Percentiles rank a stretch among this genome's conserved stretches.
Evolutionary conservation across 257 asterid genomes (phyloP).

Genomic region (Fraxinus cuspidata): DNA sequence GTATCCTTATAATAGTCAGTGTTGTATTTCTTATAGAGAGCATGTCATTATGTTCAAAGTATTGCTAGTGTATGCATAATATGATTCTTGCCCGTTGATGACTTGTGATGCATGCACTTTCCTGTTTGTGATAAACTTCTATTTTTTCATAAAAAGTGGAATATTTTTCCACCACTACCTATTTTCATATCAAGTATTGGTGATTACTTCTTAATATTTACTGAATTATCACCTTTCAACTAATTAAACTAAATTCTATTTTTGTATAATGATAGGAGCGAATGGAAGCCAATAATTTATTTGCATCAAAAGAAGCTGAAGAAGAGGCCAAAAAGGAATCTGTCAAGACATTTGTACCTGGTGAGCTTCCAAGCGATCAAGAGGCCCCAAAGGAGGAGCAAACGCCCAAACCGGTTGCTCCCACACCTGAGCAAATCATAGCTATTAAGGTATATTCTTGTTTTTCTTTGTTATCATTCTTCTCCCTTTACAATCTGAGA

Average conservation of each 20-base stretch:
- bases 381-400: constrained; percentile 70
- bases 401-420: constrained; percentile 72
- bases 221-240: constrained; percentile 1
- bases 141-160: not conserved
- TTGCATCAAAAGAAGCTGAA: constrained; percentile 93
- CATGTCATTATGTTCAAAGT: not conserved
- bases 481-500: not conserved
- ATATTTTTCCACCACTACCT: constrained; percentile 9
- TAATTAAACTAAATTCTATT: constrained; percentile 15
- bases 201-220: constrained; percentile 11
- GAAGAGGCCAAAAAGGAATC: constrained; percentile 84
- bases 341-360: constrained; percentile 73
- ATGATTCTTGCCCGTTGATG: not conserved
- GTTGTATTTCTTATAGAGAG: constrained; percentile 5
- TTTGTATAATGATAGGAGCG: constrained; percentile 66
- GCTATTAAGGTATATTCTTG: constrained; percentile 75
- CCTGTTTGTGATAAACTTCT: constrained; percentile 6
- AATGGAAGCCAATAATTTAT: constrained; percentile 71
- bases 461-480: constrained; percentile 7
- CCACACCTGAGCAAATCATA: constrained; percentile 92
- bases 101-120: not conserved
- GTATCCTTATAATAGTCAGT: too few relatives aligned
- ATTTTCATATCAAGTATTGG: not conserved
- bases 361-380: constrained; percentile 57
- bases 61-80: not conserved